A percentile compares a stretch with the other conserved stretches of the same genome.
Evolutionary conservation across 495 filamentous ascomycete species (phyloP).

Genomic region (Xylaria intraflava): DNA sequence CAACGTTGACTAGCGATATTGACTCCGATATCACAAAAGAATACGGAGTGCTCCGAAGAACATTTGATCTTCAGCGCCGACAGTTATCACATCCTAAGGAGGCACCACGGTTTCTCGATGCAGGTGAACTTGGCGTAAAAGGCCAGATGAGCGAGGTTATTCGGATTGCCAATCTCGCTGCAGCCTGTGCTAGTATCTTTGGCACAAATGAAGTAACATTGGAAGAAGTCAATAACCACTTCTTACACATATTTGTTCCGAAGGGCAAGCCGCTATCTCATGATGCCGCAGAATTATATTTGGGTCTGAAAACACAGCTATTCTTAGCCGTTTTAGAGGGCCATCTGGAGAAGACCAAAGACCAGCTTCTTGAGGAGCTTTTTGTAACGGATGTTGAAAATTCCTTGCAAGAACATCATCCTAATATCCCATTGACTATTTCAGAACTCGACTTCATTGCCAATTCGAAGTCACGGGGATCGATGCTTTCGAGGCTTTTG

Average conservation of each 20-base stretch:
- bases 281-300: constrained; percentile 62
- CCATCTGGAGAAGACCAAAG: constrained; percentile 55
- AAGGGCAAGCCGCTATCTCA: constrained; percentile 66
- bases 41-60: constrained; percentile 70
- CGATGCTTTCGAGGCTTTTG: constrained; percentile 51
- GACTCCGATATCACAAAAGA: constrained; percentile 72
- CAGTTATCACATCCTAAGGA: constrained; percentile 55
- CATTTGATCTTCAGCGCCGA: constrained; percentile 76
- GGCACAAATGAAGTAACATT: constrained; percentile 77
- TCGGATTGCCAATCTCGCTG: constrained; percentile 80
- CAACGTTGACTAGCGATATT: constrained; percentile 59
- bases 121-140: constrained; percentile 63
- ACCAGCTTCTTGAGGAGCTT: constrained; percentile 63
- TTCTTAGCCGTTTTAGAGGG: constrained; percentile 59
- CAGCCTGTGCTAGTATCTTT: constrained; percentile 76
- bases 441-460: constrained; percentile 71
- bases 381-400: constrained; percentile 68
- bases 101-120: constrained; percentile 61
- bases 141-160: constrained; percentile 55
- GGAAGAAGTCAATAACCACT: constrained; percentile 75
- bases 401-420: constrained; percentile 55
- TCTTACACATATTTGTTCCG: constrained; percentile 77
- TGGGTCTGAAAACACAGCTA: constrained; percentile 83
- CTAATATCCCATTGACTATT: constrained; percentile 55
- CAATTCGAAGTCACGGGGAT: constrained; percentile 55